Conservation (phyloP, 2,329 filamentous ascomycete genomes). For the Sordariomycetes sp. region DNA sequence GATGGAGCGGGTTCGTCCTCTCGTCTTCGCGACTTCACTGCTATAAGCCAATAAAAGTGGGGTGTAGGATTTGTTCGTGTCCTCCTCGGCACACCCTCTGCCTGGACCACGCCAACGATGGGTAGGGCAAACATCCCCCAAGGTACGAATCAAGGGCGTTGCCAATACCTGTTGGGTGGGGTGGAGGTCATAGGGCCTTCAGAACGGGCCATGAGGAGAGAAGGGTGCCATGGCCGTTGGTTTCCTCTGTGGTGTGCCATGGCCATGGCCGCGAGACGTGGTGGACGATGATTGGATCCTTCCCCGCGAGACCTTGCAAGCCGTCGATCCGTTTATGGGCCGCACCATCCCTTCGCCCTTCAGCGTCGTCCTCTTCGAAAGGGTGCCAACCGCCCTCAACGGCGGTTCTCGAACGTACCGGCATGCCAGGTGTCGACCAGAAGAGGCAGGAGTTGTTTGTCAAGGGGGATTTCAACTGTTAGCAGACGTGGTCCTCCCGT, state of each 20-base stretch:
- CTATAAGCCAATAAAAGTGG: background rate
- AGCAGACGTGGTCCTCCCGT: background rate
- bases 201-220: background rate
- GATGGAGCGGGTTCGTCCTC: background rate
- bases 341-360: background rate
- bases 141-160: background rate
- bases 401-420: background rate
- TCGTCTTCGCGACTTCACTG: background rate
- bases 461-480: background rate
- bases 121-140: background rate
- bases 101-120: background rate
- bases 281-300: constrained; percentile 2
- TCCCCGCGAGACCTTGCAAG: constrained; percentile 1
- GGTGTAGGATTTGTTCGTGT: background rate
- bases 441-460: background rate
- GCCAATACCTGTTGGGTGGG: background rate
- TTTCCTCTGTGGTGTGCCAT: constrained; percentile 1
- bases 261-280: constrained; percentile 6
- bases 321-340: background rate
- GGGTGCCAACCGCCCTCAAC: background rate
- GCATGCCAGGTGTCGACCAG: background rate
- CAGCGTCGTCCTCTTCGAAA: background rate
- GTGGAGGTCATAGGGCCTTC: background rate
- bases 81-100: background rate
- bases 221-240: constrained; percentile 1